Evolutionary conservation across 2,329 filamentous ascomycete genomes (phyloP), one percentile per base, ranked within the genome.

Genomic region (Talaromyces piceae): DNA sequence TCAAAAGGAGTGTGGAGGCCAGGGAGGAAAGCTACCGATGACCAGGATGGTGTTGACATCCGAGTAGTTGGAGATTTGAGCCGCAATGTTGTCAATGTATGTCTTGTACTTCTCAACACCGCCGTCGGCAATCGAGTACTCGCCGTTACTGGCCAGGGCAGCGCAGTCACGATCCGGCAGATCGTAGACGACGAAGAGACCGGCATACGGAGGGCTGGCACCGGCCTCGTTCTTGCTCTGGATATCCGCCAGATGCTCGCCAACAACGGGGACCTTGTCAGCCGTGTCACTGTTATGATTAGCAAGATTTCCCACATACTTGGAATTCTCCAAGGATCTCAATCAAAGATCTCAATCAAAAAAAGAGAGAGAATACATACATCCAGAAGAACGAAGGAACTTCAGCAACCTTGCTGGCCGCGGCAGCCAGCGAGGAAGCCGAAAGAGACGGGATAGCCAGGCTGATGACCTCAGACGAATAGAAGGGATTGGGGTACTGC

Each of bases 121-220:
- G 47, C 76, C 65, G 51, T 82, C 66, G 53, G 76, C 78, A 52
- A 82, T 77, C 18, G 72, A 67, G 43, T 80, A 76, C 64, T 84
- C 81, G 54, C 81, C 81, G 60, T 83, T 83, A 56, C 80, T 83
- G 12, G 81, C 80, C 58, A 79, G 70, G 46, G 81, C 81, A 12
- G 81, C 76, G 60, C 81, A 84, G 62, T 84, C 81, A 62, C 81
- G 77, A 58, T 82, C 80, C 41, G 81, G 81, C 11, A 84, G 68
- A 62, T 84, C 77, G 64, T 84, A 84, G 49, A 84, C 77, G 50
- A 84, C 81, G 49, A 83, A 77, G 1, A 71, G 72, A 16, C 73
- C 74, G 16, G 74, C 71, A 51, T 75, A 61, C 3, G 71, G 69
- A 28, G 72, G 70, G 47, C 63, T 73, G 6, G 73, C 73, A n/a